Conservation (phyloP, 108 stramenopile species). For the Skeletonema menzelii region DNA sequence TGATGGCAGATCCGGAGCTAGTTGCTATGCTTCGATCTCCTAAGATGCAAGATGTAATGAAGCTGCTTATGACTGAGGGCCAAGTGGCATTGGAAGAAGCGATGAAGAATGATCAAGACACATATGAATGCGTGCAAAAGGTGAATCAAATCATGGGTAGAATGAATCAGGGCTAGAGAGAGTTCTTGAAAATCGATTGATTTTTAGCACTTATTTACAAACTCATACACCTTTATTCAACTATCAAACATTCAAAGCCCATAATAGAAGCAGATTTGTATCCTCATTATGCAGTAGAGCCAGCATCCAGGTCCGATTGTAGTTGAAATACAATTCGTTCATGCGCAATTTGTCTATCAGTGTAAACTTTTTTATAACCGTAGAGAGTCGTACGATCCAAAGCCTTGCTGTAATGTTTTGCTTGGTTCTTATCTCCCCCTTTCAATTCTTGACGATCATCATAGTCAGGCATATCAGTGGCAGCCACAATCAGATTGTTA, state of each 20-base stretch:
- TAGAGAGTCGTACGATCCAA: conserved; percentile 38
- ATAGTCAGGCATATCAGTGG: conserved; percentile 85
- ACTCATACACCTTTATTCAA: no score
- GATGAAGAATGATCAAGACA: conserved; percentile 51
- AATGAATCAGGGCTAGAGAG: conserved; percentile 11
- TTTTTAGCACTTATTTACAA: no score
- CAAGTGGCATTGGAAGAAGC: conserved; percentile 51
- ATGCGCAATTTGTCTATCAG: conserved; percentile 40
- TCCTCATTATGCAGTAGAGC: no score
- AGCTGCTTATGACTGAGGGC: conserved; percentile 60
- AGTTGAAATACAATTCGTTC: conserved; percentile 40
- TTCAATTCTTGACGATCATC: conserved; percentile 58
- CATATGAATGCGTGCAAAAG: conserved; percentile 51
- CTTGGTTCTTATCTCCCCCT: conserved; percentile 36
- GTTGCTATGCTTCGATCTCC: conserved; percentile 55
- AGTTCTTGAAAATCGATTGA: neutral
- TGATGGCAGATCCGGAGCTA: conserved; percentile 58
- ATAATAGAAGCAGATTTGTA: no score
- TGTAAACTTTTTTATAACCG: conserved; percentile 39
- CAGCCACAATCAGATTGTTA: conserved; percentile 80
- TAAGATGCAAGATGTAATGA: conserved; percentile 72
- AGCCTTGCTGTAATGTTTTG: conserved; percentile 7
- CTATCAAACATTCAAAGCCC: no score
- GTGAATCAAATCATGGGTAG: conserved; percentile 47
- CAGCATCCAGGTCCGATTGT: neutral